These are phyloP conservation scores for Lachnellula occidentalis DNA, from an alignment of 2,329 filamentous ascomycete species.

Conservation along the genomic window DNA sequence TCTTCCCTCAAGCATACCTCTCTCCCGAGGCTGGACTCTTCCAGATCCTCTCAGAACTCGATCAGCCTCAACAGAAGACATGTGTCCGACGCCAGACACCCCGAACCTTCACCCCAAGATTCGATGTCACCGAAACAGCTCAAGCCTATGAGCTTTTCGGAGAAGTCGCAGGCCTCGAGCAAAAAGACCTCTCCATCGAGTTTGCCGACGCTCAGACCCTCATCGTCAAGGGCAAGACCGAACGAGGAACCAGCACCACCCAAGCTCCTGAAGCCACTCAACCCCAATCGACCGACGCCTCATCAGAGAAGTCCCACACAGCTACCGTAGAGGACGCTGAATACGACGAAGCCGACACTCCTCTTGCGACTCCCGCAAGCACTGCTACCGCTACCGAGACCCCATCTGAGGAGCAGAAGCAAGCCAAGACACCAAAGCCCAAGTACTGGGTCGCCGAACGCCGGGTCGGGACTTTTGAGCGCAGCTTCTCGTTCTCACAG, in stretches of 20 bases:
- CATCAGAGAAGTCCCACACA: constrained; percentile 26
- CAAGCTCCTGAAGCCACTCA: constrained; percentile 47
- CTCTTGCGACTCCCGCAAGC: constrained; percentile 16
- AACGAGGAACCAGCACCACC: constrained; percentile 49
- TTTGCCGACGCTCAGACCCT: constrained; percentile 73
- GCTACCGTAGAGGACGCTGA: constrained; percentile 23
- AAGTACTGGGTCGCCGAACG: constrained; percentile 69
- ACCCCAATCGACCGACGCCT: constrained; percentile 32
- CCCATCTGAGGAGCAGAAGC: constrained; percentile 36
- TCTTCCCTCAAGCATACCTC: constrained; percentile 24
- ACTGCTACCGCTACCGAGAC: constrained; percentile 28
- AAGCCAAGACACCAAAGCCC: constrained; percentile 36
- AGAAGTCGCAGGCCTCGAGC: constrained; percentile 68
- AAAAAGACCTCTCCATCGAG: constrained; percentile 68
- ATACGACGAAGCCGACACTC: constrained; percentile 22
- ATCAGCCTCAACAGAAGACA: constrained; percentile 30
- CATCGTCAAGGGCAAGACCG: constrained; percentile 52
- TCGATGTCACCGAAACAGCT: constrained; percentile 68
- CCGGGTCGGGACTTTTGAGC: constrained; percentile 59
- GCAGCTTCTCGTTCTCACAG: constrained; percentile 61
- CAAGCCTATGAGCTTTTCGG: constrained; percentile 69
- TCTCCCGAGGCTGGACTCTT: constrained; percentile 39
- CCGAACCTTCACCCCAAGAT: constrained; percentile 61
- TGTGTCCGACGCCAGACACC: constrained; percentile 25
- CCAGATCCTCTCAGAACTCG: constrained; percentile 57